Conservation (phyloP, 1,284 basidiomycete species). For the Papiliotrema terrestris region DNA sequence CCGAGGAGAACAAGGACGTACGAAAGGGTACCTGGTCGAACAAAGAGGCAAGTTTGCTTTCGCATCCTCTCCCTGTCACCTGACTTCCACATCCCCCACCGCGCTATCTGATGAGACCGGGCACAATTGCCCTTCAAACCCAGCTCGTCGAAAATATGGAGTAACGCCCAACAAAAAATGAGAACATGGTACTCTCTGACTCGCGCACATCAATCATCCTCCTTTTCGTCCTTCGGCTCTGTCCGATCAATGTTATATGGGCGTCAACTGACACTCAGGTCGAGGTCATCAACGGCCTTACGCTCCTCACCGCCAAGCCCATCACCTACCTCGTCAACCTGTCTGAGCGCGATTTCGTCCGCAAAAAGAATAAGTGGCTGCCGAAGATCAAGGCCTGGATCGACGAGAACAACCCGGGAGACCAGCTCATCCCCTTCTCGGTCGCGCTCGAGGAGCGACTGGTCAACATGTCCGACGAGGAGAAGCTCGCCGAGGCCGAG, state of each 20-base stretch:
- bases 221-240: conserved; percentile 4
- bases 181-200: conserved; percentile 58
- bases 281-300: conserved; percentile 89
- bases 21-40: conserved; percentile 93
- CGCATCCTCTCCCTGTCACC: conserved; percentile 7
- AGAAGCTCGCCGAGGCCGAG: conserved; percentile 74
- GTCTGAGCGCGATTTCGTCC: conserved; percentile 88
- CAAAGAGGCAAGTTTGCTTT: conserved; percentile 76
- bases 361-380: conserved; percentile 99
- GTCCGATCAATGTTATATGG: background rate
- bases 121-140: conserved; percentile 66
- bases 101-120: conserved; percentile 68
- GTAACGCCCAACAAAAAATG: conserved; percentile 65
- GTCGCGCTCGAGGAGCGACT: conserved; percentile 94
- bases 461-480: conserved; percentile 59
- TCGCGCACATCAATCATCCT: conserved; percentile 14
- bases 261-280: conserved; percentile 58
- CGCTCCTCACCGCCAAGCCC: conserved; percentile 92
- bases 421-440: conserved; percentile 94
- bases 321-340: conserved; percentile 98
- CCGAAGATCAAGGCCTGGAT: conserved; percentile 99
- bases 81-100: background rate
- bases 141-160: conserved; percentile 64
- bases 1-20: conserved; percentile 82
- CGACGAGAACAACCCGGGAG: conserved; percentile 93